A percentile compares a stretch with the other conserved stretches of the same genome.
These are phyloP conservation scores for Talaromyces proteolyticus DNA, from an alignment of 495 filamentous ascomycete species.

Conservation along the genomic window DNA sequence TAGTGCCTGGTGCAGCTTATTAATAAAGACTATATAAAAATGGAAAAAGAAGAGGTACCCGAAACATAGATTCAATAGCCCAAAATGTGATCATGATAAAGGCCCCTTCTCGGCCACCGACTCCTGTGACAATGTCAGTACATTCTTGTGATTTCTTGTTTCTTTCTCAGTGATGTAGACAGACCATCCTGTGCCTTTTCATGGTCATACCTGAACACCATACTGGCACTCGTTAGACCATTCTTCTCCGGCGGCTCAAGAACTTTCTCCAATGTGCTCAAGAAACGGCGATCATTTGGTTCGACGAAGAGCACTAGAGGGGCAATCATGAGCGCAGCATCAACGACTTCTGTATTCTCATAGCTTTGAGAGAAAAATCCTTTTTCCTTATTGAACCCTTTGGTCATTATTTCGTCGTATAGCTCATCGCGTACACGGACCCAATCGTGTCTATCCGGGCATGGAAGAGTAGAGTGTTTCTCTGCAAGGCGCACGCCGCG, in stretches of 20 bases:
- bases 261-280: slow-evolving; percentile 62
- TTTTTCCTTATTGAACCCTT: slow-evolving; percentile 58
- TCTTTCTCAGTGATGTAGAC: too few relatives aligned
- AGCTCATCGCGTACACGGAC: slow-evolving; percentile 53
- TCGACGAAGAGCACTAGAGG: slow-evolving; percentile 71
- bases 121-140: too few relatives aligned
- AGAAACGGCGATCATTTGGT: slow-evolving; percentile 66
- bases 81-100: slow-evolving; percentile 78
- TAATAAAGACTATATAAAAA: not conserved
- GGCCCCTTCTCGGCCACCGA: slow-evolving; percentile 67
- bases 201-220: slow-evolving; percentile 68
- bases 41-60: slow-evolving; percentile 30
- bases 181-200: slow-evolving; percentile 59
- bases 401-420: slow-evolving; percentile 69
- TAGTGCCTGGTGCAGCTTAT: slow-evolving; percentile 16
- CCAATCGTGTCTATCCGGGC: slow-evolving; percentile 60
- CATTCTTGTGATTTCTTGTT: too few relatives aligned
- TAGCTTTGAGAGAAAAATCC: slow-evolving; percentile 67
- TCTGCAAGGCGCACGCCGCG: slow-evolving; percentile 64
- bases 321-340: slow-evolving; percentile 65
- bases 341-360: slow-evolving; percentile 58
- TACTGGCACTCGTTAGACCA: slow-evolving; percentile 62
- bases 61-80: slow-evolving; percentile 70
- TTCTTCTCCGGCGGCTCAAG: slow-evolving; percentile 61
- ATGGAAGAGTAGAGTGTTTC: slow-evolving; percentile 59